Conservation (phyloP, 2,329 filamentous ascomycete species). For the Podosphaera aphanis region DNA sequence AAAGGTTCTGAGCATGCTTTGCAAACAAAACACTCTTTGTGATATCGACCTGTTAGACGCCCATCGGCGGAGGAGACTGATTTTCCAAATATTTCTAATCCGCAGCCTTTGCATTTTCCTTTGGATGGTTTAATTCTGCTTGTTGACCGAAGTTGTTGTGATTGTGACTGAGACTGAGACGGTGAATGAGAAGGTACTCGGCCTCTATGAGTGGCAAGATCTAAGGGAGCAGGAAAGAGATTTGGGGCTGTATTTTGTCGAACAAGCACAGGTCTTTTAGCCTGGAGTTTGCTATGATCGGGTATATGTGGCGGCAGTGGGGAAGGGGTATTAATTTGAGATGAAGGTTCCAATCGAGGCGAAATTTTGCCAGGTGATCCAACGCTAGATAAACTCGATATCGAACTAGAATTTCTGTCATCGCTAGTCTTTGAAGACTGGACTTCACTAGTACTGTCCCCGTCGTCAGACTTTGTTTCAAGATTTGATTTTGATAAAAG, state of each 20-base stretch:
- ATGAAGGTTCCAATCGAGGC: not conserved
- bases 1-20: conserved; percentile 63
- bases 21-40: conserved; percentile 89
- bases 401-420: too few species aligned
- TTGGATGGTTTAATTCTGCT: conserved; percentile 4
- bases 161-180: not conserved
- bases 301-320: not conserved
- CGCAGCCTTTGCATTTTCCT: conserved; percentile 66
- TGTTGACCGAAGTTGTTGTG: not conserved
- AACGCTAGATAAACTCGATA: too few species aligned
- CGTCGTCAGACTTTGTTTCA: not conserved
- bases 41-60: conserved; percentile 74
- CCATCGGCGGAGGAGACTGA: conserved; percentile 87
- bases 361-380: conserved; percentile 11
- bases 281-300: not conserved
- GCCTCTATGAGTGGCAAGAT: not conserved
- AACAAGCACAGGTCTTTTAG: not conserved
- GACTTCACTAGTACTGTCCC: too few species aligned
- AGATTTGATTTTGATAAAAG: not conserved
- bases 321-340: too few species aligned
- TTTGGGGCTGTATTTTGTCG: not conserved
- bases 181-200: not conserved
- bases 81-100: conserved; percentile 59
- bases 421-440: too few species aligned
- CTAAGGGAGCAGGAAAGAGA: not conserved